phyloP scores from a whole-genome alignment of 140 eudicot genomes.

The Bidens hawaiensis region DNA sequence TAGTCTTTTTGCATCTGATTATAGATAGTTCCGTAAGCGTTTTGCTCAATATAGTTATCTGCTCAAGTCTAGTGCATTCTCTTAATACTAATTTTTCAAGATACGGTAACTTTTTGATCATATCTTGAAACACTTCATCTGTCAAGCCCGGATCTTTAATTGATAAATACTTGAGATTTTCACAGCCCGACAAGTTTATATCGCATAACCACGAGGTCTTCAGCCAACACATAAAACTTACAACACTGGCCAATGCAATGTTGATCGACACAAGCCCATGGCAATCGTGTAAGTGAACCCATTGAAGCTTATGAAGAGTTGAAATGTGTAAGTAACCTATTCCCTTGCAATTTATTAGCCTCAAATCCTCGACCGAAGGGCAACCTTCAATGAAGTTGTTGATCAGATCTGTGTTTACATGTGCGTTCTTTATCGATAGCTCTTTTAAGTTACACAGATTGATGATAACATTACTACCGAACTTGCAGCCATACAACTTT shows the following conservation, averaged over 20 bases:
- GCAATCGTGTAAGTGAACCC: constrained; percentile 51
- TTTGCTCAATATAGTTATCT: constrained; percentile 35
- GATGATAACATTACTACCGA: constrained; percentile 7
- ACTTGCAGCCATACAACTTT: constrained; percentile 36
- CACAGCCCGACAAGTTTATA: constrained; percentile 34
- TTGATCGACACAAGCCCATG: constrained; percentile 28
- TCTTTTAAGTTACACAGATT: constrained; percentile 34
- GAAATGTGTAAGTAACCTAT: constrained; percentile 30
- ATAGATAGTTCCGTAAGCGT: constrained; percentile 39
- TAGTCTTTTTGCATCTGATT: constrained; percentile 26
- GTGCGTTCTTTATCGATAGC: constrained; percentile 35
- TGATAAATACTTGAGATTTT: constrained; percentile 39
- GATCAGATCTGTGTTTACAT: constrained; percentile 27
- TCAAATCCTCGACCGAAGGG: constrained; percentile 56
- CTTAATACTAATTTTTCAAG: constrained; percentile 45
- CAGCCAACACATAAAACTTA: constrained; percentile 37
- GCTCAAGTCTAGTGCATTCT: constrained; percentile 31
- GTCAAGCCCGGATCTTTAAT: constrained; percentile 35
- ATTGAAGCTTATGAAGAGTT: constrained; percentile 29
- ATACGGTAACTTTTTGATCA: constrained; percentile 22
- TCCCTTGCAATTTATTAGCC: constrained; percentile 36
- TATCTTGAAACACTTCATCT: constrained; percentile 29
- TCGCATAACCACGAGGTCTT: constrained; percentile 18
- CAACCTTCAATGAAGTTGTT: constrained; percentile 33
- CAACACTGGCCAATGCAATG: constrained; percentile 36